These are phyloP conservation scores for Fusarium kyushuense DNA, from an alignment of 2,329 filamentous ascomycete genomes.

Conservation along the genomic window DNA sequence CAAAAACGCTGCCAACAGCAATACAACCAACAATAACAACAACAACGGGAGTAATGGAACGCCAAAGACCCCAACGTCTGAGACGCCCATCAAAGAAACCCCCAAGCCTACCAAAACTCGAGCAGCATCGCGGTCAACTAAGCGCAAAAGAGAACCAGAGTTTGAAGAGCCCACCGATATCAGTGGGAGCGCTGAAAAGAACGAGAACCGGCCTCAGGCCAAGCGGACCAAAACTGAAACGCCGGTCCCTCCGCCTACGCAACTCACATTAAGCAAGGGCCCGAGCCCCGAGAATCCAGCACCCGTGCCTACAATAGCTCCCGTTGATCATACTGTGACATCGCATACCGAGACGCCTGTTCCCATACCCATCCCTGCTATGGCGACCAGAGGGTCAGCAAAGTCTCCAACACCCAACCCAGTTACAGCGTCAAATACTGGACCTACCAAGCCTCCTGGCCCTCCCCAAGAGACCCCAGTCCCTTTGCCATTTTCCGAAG, in stretches of 20 bases:
- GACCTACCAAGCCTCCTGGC: slow-evolving; percentile 49
- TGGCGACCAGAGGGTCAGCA: slow-evolving; percentile 48
- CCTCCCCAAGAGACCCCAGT: slow-evolving; percentile 53
- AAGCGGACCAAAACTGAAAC: slow-evolving; percentile 70
- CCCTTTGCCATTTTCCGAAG: slow-evolving; percentile 53
- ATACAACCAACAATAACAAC: slow-evolving; percentile 18
- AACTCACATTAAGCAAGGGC: slow-evolving; percentile 49
- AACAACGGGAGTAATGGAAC: slow-evolving; percentile 38
- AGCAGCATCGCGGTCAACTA: slow-evolving; percentile 53
- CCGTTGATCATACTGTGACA: slow-evolving; percentile 31
- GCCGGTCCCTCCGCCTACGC: slow-evolving; percentile 62
- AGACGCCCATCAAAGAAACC: slow-evolving; percentile 48
- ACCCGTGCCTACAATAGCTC: slow-evolving; percentile 37
- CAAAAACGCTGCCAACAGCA: slow-evolving; percentile 8
- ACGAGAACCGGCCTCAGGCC: slow-evolving; percentile 53
- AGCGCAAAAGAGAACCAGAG: slow-evolving; percentile 61
- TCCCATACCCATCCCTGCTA: slow-evolving; percentile 53
- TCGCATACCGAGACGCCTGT: slow-evolving; percentile 58
- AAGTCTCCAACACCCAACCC: slow-evolving; percentile 50
- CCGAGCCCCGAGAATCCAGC: slow-evolving; percentile 41
- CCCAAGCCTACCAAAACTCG: slow-evolving; percentile 47
- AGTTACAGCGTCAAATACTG: slow-evolving; percentile 45
- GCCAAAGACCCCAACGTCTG: slow-evolving; percentile 44
- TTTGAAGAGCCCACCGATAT: slow-evolving; percentile 49
- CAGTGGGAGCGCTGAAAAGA: slow-evolving; percentile 41